Base-by-base conservation (phyloP, 2,329 filamentous ascomycete genomes). In the Bipolaris bicolor region DNA sequence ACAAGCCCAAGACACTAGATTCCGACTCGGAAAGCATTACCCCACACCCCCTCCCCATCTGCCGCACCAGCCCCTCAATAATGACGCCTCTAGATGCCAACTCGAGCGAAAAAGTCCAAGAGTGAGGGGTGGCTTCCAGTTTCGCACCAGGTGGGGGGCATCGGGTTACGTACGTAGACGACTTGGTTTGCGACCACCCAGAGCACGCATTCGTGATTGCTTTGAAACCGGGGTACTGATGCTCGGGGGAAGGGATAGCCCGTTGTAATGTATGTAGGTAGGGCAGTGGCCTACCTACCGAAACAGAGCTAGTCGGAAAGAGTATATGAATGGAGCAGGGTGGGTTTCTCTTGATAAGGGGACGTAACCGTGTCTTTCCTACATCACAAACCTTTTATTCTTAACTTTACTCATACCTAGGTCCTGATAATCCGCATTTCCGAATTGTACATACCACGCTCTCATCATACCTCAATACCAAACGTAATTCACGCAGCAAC, bases 1-100 rank as follows among this genome's bases (percentile, higher is more conserved):
- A 41, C 39, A 13, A 43, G 31, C 37, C 29, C 41, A 16, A 44
- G 11, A 15, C 46, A 33, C 52, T 51, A 45, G 39, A 18, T 46
- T 46, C 43, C 43, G 43, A 33, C 26, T 46, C 43, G 43, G 43
- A 46, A 46, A 10, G 43, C 29, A 20, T 18, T 46, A 46, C 43
- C 43, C 43, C 43, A 33, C 43, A 46, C 24, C 20, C 40, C 29
- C 29, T 31, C 37, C 22, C 16, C 26, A 33, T 46, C 43, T 33
- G 43, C 16, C 43, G 43, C 26, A 1, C 15, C 18, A 46, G 29
- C 43, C 43, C 43, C 43, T 46, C 43, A 46, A 31, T 46, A n/a
- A 46, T 46, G 43, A 46, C 43, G 43, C 16, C 16, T 31, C 16
- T 31, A 15, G 16, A 29, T 46, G 43, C 43, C 43, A 31, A 20